Evolutionary conservation across 345 rosid species (phyloP).

Genomic region (Theobroma cacao): DNA sequence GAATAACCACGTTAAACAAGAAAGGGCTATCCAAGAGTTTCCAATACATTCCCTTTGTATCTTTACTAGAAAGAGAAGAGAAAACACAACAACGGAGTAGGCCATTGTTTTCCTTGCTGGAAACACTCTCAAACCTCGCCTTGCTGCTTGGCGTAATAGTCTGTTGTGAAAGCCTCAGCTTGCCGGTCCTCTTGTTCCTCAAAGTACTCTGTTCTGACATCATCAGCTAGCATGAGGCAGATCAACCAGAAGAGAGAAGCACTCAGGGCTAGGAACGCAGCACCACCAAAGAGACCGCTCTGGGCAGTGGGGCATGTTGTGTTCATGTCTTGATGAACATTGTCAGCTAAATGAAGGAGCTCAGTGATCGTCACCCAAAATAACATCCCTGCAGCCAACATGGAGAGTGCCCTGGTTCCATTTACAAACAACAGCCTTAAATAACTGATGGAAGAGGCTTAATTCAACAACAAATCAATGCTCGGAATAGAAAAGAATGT

Average conservation of each 20-base stretch:
- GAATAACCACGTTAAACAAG: neutral
- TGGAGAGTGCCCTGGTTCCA: slow-evolving; percentile 13
- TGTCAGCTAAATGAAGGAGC: slow-evolving; percentile 20
- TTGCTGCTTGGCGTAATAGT: slow-evolving; percentile 3
- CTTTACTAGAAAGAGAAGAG: neutral
- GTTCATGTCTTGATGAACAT: slow-evolving; percentile 14
- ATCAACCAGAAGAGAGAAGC: slow-evolving; percentile 39
- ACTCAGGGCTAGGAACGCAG: slow-evolving; percentile 27
- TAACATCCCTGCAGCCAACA: slow-evolving; percentile 23
- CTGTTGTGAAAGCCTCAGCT: slow-evolving; percentile 11
- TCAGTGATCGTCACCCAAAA: slow-evolving; percentile 29
- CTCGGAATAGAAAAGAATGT: neutral
- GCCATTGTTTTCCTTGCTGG: neutral
- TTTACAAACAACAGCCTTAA: neutral
- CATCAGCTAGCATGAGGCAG: slow-evolving; percentile 27
- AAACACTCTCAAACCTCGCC: neutral
- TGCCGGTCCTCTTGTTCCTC: slow-evolving; percentile 6
- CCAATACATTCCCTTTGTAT: neutral
- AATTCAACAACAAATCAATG: neutral
- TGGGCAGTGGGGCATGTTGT: slow-evolving; percentile 28
- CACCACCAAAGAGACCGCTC: slow-evolving; percentile 32
- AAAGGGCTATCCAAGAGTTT: neutral
- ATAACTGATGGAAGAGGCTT: neutral
- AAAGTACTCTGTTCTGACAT: slow-evolving; percentile 26
- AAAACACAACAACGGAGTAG: neutral